These are phyloP conservation scores for Aureobasidium sp. DNA, from an alignment of 2,329 filamentous ascomycete species.

Conservation along the genomic window DNA sequence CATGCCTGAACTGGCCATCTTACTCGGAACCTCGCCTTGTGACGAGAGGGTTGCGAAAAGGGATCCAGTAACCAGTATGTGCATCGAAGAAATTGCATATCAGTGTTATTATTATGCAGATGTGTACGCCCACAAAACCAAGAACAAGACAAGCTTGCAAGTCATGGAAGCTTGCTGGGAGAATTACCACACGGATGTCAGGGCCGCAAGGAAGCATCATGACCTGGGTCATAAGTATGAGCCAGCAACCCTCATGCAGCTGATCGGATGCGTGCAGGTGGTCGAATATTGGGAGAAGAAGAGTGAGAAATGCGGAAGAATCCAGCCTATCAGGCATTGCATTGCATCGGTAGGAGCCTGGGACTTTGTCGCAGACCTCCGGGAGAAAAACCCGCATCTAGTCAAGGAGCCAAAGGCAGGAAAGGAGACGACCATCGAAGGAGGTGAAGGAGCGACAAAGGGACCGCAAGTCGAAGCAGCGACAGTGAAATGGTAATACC, in stretches of 20 bases:
- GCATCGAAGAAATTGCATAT: not conserved
- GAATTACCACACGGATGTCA: not conserved
- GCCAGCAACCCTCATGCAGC: not conserved
- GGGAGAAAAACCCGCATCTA: not conserved
- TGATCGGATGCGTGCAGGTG: not conserved
- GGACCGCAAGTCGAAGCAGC: not conserved
- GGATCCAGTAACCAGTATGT: not conserved
- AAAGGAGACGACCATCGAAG: not conserved
- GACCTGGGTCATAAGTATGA: not conserved
- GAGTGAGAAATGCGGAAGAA: not conserved
- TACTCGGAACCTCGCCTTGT: not conserved
- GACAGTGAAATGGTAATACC: not conserved
- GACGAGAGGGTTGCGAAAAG: not conserved
- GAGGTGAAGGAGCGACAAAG: not conserved
- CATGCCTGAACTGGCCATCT: constrained; percentile 3
- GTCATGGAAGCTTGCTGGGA: not conserved
- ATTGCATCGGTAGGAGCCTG: not conserved
- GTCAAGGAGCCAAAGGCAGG: not conserved
- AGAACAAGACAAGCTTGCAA: not conserved
- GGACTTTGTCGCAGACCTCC: not conserved
- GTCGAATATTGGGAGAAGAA: not conserved
- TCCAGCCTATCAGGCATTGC: not conserved
- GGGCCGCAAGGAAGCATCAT: not conserved
- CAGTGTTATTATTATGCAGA: not conserved
- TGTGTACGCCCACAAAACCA: not conserved